Base-by-base conservation (phyloP, 176 grass and related monocot genomes). In the Poa pratensis region DNA sequence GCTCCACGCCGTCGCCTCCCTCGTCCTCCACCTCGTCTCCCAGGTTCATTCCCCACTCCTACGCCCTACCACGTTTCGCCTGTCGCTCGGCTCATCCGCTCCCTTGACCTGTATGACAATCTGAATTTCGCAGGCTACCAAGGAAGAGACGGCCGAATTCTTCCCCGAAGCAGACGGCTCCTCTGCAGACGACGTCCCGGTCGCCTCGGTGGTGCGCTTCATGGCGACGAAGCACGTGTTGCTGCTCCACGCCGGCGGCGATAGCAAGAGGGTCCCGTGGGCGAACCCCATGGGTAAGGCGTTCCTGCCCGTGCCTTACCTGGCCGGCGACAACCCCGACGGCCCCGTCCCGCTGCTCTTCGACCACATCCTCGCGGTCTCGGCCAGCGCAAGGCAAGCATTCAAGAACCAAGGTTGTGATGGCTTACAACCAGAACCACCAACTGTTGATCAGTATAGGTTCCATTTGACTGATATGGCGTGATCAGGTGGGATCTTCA, bases 211-310 rank as follows among this genome's bases (percentile, higher is more conserved):
- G 23, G 76, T 75, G 14, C 84, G 65, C 64, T 82, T 92, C 39
- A 46, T 98, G 77, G 63, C 74, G 17, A 92, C 84, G 51, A 98
- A 90, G 78, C 90, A 93, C 77, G 83, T 98, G 83, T 82, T 98
- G 55, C 82, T 98, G 68, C 91, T 98, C 85, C 96, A 98, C 78
- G 91, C 96, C 7, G 96, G 96, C 54, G 93, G 96, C 3, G 96
- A 98, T 83, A 91, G 92, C 83, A 98, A 95, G 86, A 91, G 96
- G 90, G 93, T 98, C 23, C 93, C 96, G 2, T 98, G 96, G 96
- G 95, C 96, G 17, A 98, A 98, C 39, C 93, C 93, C 65, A 95
- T 94, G 96, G 96, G 96, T 5, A 98, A 98, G 82, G 93, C 86
- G 5, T 98, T 95, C 76, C 88, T 98, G 35, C 95, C 95, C 17